Percentiles rank a stretch among this genome's conserved stretches.
Conservation (phyloP, 208 protist genomes). For the Trypanosoma grayi region DNA sequence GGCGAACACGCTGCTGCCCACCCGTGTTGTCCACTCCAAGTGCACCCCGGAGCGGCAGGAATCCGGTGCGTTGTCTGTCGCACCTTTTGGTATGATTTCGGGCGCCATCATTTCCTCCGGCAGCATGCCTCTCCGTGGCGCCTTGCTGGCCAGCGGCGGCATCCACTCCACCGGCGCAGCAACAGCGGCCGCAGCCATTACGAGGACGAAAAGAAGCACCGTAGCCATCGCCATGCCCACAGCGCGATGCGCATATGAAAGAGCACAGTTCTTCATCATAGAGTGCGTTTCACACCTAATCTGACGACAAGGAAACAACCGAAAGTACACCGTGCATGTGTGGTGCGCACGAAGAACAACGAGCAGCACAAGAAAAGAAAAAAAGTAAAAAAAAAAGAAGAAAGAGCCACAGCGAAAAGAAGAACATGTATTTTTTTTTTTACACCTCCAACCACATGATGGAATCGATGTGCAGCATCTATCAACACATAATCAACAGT, state of each 20-base stretch:
- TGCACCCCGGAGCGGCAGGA: constrained; percentile 48
- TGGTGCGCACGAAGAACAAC: too few species aligned
- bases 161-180: constrained; percentile 10
- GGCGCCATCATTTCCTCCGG: constrained; percentile 14
- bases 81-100: not conserved
- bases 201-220: constrained; percentile 6
- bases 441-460: not conserved
- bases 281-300: too few species aligned
- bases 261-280: too few species aligned
- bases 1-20: constrained; percentile 74
- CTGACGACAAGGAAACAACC: too few species aligned
- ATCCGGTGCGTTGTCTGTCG: constrained; percentile 1
- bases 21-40: constrained; percentile 74
- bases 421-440: not conserved
- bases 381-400: constrained; percentile 3
- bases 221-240: too few species aligned
- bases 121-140: not conserved
- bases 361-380: too few species aligned
- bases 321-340: too few species aligned
- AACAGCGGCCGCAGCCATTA: not conserved
- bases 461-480: not conserved
- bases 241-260: too few species aligned
- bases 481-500: not conserved
- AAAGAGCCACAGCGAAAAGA: not conserved
- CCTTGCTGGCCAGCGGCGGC: constrained; percentile 9